Conservation (phyloP, 495 filamentous ascomycete species). For the Chaetomidium leptoderma region DNA sequence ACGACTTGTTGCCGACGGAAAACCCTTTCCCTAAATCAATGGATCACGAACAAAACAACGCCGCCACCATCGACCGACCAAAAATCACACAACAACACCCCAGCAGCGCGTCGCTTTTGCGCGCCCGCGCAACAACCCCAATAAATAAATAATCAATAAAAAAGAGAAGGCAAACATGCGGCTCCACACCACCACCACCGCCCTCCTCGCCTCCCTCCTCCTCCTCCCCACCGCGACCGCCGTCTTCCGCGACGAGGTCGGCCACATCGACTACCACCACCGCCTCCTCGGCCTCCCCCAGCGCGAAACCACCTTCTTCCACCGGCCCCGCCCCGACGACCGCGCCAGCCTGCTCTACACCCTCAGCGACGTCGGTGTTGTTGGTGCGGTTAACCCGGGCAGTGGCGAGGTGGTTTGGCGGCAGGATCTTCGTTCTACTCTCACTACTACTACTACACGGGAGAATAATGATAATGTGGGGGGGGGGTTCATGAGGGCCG, state of each 20-base stretch:
- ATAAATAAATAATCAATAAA: not conserved
- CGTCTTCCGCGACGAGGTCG: conserved; percentile 87
- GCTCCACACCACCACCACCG: not conserved
- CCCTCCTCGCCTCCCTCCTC: conserved; percentile 24
- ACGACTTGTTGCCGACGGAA: no score
- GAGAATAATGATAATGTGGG: no score
- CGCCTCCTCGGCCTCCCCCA: conserved; percentile 79
- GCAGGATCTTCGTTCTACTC: conserved; percentile 53
- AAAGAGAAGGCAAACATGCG: not conserved
- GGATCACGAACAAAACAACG: not conserved
- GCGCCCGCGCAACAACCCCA: not conserved
- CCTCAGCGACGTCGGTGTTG: conserved; percentile 69
- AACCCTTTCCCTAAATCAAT: not conserved
- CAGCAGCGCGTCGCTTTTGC: not conserved
- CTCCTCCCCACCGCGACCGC: conserved; percentile 49
- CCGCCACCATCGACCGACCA: not conserved
- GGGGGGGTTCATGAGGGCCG: conserved; percentile 59
- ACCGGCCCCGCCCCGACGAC: conserved; percentile 71
- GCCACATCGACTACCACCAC: conserved; percentile 89
- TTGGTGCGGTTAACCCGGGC: conserved; percentile 86
- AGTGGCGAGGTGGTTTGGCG: conserved; percentile 84
- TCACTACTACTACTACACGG: no score
- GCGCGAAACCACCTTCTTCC: conserved; percentile 86
- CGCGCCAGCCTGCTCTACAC: conserved; percentile 91
- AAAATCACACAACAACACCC: not conserved